phyloP scores from a whole-genome alignment of 805 yeast species.

The Pichia phayaonensis region DNA sequence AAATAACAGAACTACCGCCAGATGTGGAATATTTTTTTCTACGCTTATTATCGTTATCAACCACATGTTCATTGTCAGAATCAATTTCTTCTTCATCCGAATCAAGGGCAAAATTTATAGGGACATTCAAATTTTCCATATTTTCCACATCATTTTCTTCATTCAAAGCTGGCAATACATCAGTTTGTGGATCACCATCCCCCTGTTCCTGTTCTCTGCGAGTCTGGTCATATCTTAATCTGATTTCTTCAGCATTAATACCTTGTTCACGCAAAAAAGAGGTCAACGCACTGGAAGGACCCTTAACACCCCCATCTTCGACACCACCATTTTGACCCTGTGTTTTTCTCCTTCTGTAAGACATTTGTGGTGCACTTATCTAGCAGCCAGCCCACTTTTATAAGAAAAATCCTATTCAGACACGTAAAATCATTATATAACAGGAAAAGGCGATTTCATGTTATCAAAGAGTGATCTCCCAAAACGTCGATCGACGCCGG shows the following conservation, averaged over 20 bases:
- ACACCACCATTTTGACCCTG: not conserved
- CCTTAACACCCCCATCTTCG: slow-evolving; percentile 26
- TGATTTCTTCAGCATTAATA: slow-evolving; percentile 72
- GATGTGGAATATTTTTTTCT: slow-evolving; percentile 13
- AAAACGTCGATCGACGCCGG: not conserved
- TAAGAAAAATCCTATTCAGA: not conserved
- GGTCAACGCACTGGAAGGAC: slow-evolving; percentile 84
- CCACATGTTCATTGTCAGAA: slow-evolving; percentile 12
- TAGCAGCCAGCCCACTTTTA: too few relatives aligned
- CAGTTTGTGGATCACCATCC: slow-evolving; percentile 20
- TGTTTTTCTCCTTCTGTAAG: slow-evolving; percentile 19
- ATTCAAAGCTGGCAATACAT: slow-evolving; percentile 8
- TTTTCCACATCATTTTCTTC: slow-evolving; percentile 12
- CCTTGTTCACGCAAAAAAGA: slow-evolving; percentile 86
- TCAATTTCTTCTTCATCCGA: slow-evolving; percentile 12
- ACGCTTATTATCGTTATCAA: slow-evolving; percentile 14
- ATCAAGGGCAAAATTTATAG: slow-evolving; percentile 6
- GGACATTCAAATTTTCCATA: slow-evolving; percentile 16
- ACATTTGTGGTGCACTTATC: slow-evolving; percentile 11
- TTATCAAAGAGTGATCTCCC: not conserved
- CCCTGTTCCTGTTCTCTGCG: slow-evolving; percentile 28
- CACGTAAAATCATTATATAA: not conserved
- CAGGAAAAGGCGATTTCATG: not conserved
- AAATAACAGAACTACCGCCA: slow-evolving; percentile 22
- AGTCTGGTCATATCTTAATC: slow-evolving; percentile 33